Conservation (phyloP, 139 green algal genomes). For the Volvox reticuliferus region DNA sequence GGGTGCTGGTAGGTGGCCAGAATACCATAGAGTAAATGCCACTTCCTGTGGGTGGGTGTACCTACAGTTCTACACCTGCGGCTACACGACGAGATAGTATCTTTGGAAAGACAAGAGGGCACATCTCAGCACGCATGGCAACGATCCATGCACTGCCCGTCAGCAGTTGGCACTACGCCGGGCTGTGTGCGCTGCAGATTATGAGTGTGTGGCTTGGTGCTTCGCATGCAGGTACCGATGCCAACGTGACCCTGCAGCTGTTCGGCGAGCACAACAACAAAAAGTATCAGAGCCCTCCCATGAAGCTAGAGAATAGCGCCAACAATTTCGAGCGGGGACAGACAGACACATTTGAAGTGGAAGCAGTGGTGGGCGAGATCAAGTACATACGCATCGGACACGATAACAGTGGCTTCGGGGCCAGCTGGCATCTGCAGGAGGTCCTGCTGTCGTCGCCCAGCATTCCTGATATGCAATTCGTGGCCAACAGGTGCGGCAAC, state of each 20-base stretch:
- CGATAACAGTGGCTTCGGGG: conserved; percentile 60
- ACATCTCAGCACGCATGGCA: no score
- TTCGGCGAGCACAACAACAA: conserved; percentile 52
- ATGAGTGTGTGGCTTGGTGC: background rate
- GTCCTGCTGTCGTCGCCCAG: conserved; percentile 54
- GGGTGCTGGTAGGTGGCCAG: conserved; percentile 32
- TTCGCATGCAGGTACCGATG: conserved; percentile 55
- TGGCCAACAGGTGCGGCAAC: conserved; percentile 57
- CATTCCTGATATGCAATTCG: conserved; percentile 61
- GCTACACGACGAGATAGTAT: no score
- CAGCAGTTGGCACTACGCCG: background rate
- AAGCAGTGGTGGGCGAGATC: conserved; percentile 54
- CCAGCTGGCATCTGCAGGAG: conserved; percentile 65
- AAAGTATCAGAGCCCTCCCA: conserved; percentile 30
- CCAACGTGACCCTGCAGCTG: conserved; percentile 59
- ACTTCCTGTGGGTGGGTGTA: no score
- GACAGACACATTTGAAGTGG: conserved; percentile 53
- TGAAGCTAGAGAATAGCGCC: conserved; percentile 39
- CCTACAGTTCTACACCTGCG: no score
- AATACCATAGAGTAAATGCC: background rate
- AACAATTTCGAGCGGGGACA: conserved; percentile 68
- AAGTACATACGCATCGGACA: conserved; percentile 69
- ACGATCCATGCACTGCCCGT: no score
- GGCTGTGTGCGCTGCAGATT: background rate
- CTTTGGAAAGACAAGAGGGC: no score